Evolutionary conservation across 2,329 filamentous ascomycete species (phyloP), one percentile per base, ranked within the genome.

Genomic region (Diaporthe ampelina): DNA sequence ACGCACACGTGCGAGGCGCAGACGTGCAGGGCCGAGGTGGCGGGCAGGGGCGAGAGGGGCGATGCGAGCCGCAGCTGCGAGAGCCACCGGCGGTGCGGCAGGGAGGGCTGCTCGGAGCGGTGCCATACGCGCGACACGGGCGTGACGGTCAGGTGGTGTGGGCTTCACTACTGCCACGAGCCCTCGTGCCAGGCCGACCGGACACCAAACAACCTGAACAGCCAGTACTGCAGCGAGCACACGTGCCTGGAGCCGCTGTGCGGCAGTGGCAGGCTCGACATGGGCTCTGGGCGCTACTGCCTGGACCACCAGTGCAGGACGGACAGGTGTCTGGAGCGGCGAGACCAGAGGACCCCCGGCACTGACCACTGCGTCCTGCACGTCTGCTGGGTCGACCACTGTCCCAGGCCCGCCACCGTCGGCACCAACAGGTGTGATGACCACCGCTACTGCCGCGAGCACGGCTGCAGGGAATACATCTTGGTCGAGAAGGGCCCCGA

Each of bases 1-100:
- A 11, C n/a, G 29, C 77, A 78, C 73, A 78, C 77, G 7, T 78
- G 77, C 75, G 73, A 75, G 71, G 58, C 43, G 3, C 15, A 29
- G 24, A 43, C 67, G 19, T 78, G 77, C 75, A 73, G 48, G 59
- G 50, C 70, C 73, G 45, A 56, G n/a, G 74, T 75, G 48, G 35
- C 57, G 26, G 74, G 72, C 26, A 52, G n/a, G 26, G 74, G 77
- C 5, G 57, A 70, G 1, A 37, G 40, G 13, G 61, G 71, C 8
- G 68, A 74, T 35, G 57, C 67, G 29, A 13, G 52, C 5, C 71
- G 74, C n/a, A 68, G 72, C 69, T 77, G 76, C 67, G 65, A 72
- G 7, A 21, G 21, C 43, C 77, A 78, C 72, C 73, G 75, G 45
- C 70, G 45, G 26, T 78, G 77, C 59, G 69, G 67, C 17, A 29